Evolutionary conservation across 768 basidiomycete genomes (phyloP), one percentile per base, ranked within the genome.

Genomic region (Mycena filopes): DNA sequence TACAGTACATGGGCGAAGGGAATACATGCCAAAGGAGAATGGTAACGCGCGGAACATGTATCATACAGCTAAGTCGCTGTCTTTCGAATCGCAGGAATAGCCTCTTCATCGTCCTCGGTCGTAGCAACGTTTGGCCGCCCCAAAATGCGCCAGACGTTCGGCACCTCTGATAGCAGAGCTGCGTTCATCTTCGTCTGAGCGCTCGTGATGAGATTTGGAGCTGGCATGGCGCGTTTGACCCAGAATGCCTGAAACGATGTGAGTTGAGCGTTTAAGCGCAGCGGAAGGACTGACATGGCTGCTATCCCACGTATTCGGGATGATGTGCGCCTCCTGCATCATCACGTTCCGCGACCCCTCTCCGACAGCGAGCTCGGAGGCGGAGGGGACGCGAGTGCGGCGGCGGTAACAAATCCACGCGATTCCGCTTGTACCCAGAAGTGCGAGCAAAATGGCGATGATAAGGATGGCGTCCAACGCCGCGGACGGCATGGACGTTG

Each of bases 91-190:
- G 29, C 50, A 13, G 31, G 36, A n/a, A 49, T 65, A 7, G 29
- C 18, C 53, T 49, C 28, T 16, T 13, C 31, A 18, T 41, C 26
- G 16, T 58, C 67, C n/a, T 42, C 43, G 5, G 36, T 36, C 40
- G 42, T 16, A 1, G 63, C 63, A n/a, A 60, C 54, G 18, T 68
- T 58, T 21, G 63, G 55, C 10, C 67, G 67, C 11, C 67, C 67
- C n/a, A 68, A 16, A 10, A 65, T 28, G 6, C 67, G 56, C 63
- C 58, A 65, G 26, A 61, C 55, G 12, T 55, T 56, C 16, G 58
- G 57, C 2, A 60, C 57, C 49, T 68, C 67, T 13, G 61, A 26
- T 26, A 64, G 56, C 28, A 60, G 20, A 6, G 53, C 13, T 7
- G 55, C 53, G 41, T 60, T 56, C 28, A 42, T 58, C 49, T 41